A percentile compares a stretch with the other conserved stretches of the same genome.
phyloP scores from a whole-genome alignment of 768 basidiomycete species.

The Hericium coralloides region DNA sequence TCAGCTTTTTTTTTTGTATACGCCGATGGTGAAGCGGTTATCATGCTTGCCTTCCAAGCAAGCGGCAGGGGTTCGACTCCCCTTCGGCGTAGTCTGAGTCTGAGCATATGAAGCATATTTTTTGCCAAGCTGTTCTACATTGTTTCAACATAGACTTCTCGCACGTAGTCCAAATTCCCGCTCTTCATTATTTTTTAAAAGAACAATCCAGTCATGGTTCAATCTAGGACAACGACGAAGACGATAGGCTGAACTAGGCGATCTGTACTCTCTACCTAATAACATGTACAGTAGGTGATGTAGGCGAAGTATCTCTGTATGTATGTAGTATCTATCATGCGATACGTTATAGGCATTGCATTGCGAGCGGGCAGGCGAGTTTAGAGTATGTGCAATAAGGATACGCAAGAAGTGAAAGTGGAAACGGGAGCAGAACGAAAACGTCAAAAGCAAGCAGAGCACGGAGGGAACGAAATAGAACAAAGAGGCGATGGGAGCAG shows the following conservation, averaged over 20 bases:
- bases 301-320: not conserved
- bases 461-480: not conserved
- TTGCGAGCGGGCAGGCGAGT: too few species aligned
- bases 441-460: not conserved
- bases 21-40: slow-evolving; percentile 24
- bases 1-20: too few species aligned
- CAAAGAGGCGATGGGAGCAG: not conserved
- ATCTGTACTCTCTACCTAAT: not conserved
- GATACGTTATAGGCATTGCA: too few species aligned
- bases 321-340: too few species aligned
- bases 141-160: too few species aligned
- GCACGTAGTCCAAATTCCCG: too few species aligned
- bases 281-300: not conserved
- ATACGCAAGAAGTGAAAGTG: not conserved
- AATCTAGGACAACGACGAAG: not conserved
- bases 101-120: too few species aligned
- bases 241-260: not conserved
- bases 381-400: not conserved
- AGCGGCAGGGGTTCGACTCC: slow-evolving; percentile 25
- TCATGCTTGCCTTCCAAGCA: slow-evolving; percentile 30
- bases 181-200: too few species aligned
- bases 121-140: too few species aligned
- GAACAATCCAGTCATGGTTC: not conserved
- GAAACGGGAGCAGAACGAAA: not conserved
- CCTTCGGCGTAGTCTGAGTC: slow-evolving; percentile 20